Conservation (phyloP, 1,139 yeast species). For the Wickerhamomyces sp. region DNA sequence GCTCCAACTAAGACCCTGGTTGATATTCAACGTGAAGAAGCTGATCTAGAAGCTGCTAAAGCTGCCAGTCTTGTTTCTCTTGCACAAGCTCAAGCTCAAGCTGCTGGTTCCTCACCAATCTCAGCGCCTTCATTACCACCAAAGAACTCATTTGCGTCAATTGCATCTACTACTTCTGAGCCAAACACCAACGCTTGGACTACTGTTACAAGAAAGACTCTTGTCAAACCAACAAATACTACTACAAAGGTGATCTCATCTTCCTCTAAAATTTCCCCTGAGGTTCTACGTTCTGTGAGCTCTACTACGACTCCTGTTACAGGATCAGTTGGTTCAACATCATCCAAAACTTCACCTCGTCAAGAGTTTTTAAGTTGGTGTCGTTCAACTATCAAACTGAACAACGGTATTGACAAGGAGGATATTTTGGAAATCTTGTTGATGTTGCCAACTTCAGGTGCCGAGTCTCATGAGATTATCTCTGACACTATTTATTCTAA, state of each 20-base stretch:
- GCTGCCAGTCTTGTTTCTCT: conserved; percentile 17
- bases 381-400: conserved; percentile 65
- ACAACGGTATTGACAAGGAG: conserved; percentile 66
- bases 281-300: conserved; percentile 42
- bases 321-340: conserved; percentile 22
- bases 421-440: conserved; percentile 78
- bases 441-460: conserved; percentile 60
- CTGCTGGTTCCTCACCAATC: conserved; percentile 25
- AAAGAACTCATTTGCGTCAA: conserved; percentile 20
- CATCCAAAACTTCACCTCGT: conserved; percentile 29
- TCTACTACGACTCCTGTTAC: conserved; percentile 31
- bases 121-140: conserved; percentile 5
- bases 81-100: conserved; percentile 13
- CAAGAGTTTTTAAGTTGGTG: conserved; percentile 87
- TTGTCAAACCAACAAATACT: conserved; percentile 15
- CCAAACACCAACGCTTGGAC: conserved; percentile 31
- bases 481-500: conserved; percentile 90
- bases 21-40: conserved; percentile 46
- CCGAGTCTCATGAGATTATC: conserved; percentile 78
- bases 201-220: conserved; percentile 22
- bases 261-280: conserved; percentile 31
- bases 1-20: conserved; percentile 37
- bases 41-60: conserved; percentile 25
- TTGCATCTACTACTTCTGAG: conserved; percentile 11
- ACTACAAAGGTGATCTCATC: conserved; percentile 11